Conservation (phyloP, 163 green algal genomes). For the Picocystis sp. region DNA sequence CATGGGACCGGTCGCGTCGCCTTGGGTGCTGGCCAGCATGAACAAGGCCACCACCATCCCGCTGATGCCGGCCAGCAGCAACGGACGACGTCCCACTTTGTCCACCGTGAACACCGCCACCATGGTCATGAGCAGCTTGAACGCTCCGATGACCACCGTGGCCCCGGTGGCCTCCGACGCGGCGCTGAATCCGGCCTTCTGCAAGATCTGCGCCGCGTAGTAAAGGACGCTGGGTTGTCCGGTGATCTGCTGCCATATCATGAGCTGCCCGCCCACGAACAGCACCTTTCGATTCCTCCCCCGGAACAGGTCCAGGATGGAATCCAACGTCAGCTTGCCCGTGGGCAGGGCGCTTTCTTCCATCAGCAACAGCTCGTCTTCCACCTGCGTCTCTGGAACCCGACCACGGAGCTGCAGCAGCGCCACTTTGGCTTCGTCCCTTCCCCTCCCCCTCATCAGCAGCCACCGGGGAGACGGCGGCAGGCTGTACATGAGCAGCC, state of each 20-base stretch:
- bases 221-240: constrained; percentile 84
- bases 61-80: constrained; percentile 49
- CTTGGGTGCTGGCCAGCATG: constrained; percentile 5
- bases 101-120: constrained; percentile 54
- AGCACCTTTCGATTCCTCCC: constrained; percentile 22
- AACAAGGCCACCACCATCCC: constrained; percentile 16
- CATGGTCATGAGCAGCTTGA: constrained; percentile 73
- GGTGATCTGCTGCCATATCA: constrained; percentile 76
- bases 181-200: constrained; percentile 45
- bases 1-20: background rate
- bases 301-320: constrained; percentile 9
- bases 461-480: constrained; percentile 75
- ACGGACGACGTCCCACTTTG: constrained; percentile 34
- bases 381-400: background rate
- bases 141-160: constrained; percentile 51
- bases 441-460: constrained; percentile 28
- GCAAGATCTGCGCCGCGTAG: constrained; percentile 41
- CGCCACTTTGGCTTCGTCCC: constrained; percentile 16
- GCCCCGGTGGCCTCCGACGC: constrained; percentile 29
- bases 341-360: too few species aligned
- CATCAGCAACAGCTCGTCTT: too few species aligned
- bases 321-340: constrained; percentile 5
- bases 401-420: constrained; percentile 23
- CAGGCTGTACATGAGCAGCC: constrained; percentile 19
- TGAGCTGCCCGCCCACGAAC: constrained; percentile 38